A percentile compares a stretch with the other conserved stretches of the same genome.
These are phyloP conservation scores for Daphne laureola DNA, from an alignment of 441 rosid genomes.

Conservation along the genomic window DNA sequence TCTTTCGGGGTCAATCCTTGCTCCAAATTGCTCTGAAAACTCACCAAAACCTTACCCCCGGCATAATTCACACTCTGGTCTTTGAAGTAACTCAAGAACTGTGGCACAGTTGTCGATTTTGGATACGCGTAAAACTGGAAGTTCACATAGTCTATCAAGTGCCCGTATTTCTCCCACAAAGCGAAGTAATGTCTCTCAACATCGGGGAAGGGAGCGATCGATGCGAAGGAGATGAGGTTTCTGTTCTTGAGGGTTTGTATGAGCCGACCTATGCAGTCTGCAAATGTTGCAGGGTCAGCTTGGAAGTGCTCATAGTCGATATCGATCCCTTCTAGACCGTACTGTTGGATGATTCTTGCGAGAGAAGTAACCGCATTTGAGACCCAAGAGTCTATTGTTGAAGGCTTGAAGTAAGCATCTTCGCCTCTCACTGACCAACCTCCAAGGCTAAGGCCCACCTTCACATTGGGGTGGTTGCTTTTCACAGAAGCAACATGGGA, in stretches of 20 bases:
- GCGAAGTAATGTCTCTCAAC: constrained; percentile 6
- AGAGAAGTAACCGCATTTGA: constrained; percentile 8
- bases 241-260: constrained; percentile 6
- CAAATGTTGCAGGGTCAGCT: constrained; percentile 4
- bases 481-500: constrained; percentile 31
- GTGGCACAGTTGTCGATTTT: not conserved
- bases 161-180: constrained; percentile 11
- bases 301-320: constrained; percentile 9
- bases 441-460: constrained; percentile 52
- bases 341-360: not conserved
- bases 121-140: constrained; percentile 8
- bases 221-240: constrained; percentile 8
- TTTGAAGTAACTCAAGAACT: constrained; percentile 3
- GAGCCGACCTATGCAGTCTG: constrained; percentile 8
- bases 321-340: constrained; percentile 3
- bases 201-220: constrained; percentile 7
- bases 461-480: constrained; percentile 31
- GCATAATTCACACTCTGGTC: constrained; percentile 6
- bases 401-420: constrained; percentile 23
- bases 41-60: constrained; percentile 9
- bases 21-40: not conserved
- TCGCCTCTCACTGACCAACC: constrained; percentile 30
- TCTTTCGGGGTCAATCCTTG: constrained; percentile 1
- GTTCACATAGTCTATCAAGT: constrained; percentile 7
- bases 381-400: constrained; percentile 42